Evolutionary conservation across 345 rosid genomes (phyloP), one percentile per base, ranked within the genome.

Genomic region (Rhodamnia rubescens): DNA sequence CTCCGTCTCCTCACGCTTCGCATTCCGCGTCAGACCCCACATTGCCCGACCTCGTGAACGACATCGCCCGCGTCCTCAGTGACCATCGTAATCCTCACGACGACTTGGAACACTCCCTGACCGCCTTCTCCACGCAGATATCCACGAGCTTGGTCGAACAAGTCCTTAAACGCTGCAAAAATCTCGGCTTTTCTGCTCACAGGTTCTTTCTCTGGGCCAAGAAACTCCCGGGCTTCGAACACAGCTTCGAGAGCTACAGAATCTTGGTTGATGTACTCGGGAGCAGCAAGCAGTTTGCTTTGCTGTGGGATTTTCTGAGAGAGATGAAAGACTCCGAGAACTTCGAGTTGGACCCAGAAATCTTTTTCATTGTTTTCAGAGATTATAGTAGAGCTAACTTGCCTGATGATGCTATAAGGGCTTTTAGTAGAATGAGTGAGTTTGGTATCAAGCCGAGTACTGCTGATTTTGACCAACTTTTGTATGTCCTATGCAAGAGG

Each of bases 141-240:
- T 93, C 98, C 49, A 32, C 95, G 11, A 88, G 90, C 87, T 85
- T 93, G 9, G 95, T 94, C 32, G 98, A 95, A 83, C 95, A 96
- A 82, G 97, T 95, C 52, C 87, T 96, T 85, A 95, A 96, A 53
- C 94, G 97, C 84, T 95, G 97, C 90, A 94, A 92, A 86, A 92
- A 94, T 83, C 95, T 95, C 40, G 97, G 96, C 1, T 94, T 94
- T 86, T 74, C 98, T 6, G 93, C 99, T 44, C 99, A 96, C 85
- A 91, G 98, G 51, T 94, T 96, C 93, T 96, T 96, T 74, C 93
- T 96, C 1, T 96, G 98, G 99, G 95, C 99, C n/a, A 89, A 93
- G 83, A 85, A 84, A 51, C 85, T 91, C 82, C 94, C 95, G 29
- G 91, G 92, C 64, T 94, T 96, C 52, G 86, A 88, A 85, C 98